Evolutionary conservation across 768 basidiomycete species (phyloP), one percentile per base, ranked within the genome.

Genomic region (Tylopilus plumbeoviolaceoides): DNA sequence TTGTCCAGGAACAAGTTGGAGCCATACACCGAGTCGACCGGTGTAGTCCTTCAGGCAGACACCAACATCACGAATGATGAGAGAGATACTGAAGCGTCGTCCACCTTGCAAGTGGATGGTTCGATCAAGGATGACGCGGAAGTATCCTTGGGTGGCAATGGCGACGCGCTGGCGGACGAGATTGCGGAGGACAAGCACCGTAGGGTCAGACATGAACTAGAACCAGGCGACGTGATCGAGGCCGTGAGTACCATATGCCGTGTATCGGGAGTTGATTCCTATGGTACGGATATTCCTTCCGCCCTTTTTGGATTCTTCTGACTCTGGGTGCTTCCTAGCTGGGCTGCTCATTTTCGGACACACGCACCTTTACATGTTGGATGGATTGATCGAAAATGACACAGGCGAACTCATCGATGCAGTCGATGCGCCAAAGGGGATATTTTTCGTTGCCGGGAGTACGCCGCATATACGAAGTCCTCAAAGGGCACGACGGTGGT

Each of bases 321-420:
- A 35, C 9, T 9, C 60, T 12, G 9, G 4, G 36, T 40, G 33
- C 18, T 47, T 28, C 9, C 9, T 27, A 68, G 92, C 93, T 51
- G 94, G 95, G 0, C 75, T 97, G 8, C 75, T 98, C 23, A 94
- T 98, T 46, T 80, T 94, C 15, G 95, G 93, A 12, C 80, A 79
- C 42, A 85, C 83, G 2, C 89, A 94, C 61, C 68, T 97, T 7
- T 98, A 97, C 60, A 88, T 97, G 77, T 70, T 95, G 15, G 93
- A 98, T 59, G 92, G 92, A 1, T 74, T 97, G 12, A 86, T 94
- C 6, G 88, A 94, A 66, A 85, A 83, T 50, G 83, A 87, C n/a
- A 82, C 84, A 28, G 92, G 91, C 0, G 92, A 94, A 64, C 82
- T 97, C 27, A 86, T 97, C 40, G 90, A 94, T 60, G 91, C 88